Evolutionary conservation across 768 basidiomycete genomes (phyloP), one percentile per base, ranked within the genome.

Genomic region (Leccinellum luteum): DNA sequence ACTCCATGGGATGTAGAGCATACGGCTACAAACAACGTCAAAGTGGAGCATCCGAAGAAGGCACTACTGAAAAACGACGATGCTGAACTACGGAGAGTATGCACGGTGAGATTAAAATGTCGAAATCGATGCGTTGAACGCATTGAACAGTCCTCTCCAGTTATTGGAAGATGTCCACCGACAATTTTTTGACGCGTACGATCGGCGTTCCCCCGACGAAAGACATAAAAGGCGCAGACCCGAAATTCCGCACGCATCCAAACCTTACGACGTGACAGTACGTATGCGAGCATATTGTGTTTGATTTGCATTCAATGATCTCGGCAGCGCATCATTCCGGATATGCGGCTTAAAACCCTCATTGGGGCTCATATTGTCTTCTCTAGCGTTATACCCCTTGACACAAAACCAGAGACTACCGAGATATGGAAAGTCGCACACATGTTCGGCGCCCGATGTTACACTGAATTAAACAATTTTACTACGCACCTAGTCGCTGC

Each of bases 381-480:
- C 74, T 98, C 96, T 1, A 92, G 94, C 56, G 85, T 99, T 41
- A 94, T 98, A 55, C 94, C 96, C 4, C 81, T 95, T n/a, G 89
- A 93, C 65, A 86, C 85, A 3, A 78, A 75, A 55, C 89, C 92
- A 35, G 87, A 94, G 70, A 78, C 79, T 49, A 90, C 83, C 51
- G 92, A 94, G 65, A 84, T 93, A 51, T 96, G 93, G 93, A 80
- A 83, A 63, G 79, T 88, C 69, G 93, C 96, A 13, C 80, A 82
- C 49, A 87, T 90, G 74, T 98, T 97, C 64, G 96, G 96, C 9
- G 96, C 96, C 3, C 78, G 77, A 48, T 92, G 89, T 71, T 81
- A 85, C 48, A 86, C 81, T 15, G 86, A 92, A 60, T 69, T 97
- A 41, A 79, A 78, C 5, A 72, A 70, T 27, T 74, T 80, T 2